Base-by-base conservation (phyloP, 1,139 yeast genomes). In the Kurtzmaniella quercitrusa region DNA sequence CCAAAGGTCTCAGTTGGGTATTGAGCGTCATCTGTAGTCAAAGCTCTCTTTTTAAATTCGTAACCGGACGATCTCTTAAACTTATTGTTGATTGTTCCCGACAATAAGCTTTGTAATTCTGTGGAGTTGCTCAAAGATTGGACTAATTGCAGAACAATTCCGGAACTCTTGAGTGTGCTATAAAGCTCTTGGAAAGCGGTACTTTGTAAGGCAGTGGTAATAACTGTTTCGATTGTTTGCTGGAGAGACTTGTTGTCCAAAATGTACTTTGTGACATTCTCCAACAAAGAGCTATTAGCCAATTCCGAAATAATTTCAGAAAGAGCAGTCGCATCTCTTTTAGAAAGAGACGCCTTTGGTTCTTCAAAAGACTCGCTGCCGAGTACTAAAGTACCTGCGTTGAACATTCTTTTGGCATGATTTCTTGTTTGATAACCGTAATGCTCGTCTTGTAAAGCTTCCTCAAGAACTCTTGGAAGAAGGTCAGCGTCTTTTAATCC, bases 101-200 rank as follows among this genome's bases (percentile, higher is more conserved):
- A 41, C 43, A 56, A 56, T 40, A 50, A 52, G 3, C 43, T 42
- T 31, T 50, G 45, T 34, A 54, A 50, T 9, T 48, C 51, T 38
- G 55, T 48, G 15, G 56, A 50, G 43, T 49, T 53, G 44, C 57
- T 46, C 15, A 58, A 27, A 11, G 25, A 48, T 16, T 44, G 38
- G 42, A 59, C 53, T 18, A 63, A 44, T 15, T 51, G 48, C 15
- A 53, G 45, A 45, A 61, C 57, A 43, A 57, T 38, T 38, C 63
- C 63, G 19, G 65, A 59, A 41, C 56, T 55, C 48, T 63, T 63
- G 41, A 66, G 50, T 18, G 59, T 50, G 29, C 50, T 50, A 45
- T 54, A 59, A 40, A 66, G 43, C 7, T 52, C 42, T 10, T 49
- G 37, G 50, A 59, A 57, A 48, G 65, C 57, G 42, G 58, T 53